Evolutionary conservation across 495 filamentous ascomycete species (phyloP), one percentile per base, ranked within the genome.

Genomic region (Xylaria grammica): DNA sequence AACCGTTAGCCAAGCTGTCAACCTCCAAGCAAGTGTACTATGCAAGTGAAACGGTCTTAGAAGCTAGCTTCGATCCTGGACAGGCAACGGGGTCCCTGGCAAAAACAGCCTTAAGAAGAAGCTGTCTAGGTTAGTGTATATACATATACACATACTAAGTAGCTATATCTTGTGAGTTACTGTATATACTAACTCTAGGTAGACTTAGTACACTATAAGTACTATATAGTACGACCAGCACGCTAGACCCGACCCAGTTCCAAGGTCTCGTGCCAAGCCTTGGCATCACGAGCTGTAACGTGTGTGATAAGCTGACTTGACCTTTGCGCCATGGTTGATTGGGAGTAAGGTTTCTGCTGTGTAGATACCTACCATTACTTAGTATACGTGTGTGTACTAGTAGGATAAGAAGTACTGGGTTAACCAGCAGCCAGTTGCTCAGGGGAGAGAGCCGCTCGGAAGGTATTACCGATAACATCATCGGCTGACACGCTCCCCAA

Each of bases 211-310:
- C 5, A 42, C 40, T 17, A 42, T 15, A 42, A n/a, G 7, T 36
- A 42, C 3, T 17, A 17, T 15, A 42, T 6, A 17, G 40, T 48
- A 48, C 26, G 42, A 46, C 42, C 48, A 29, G 36, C 17, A 44
- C 22, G 17, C 22, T 56, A 22, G 36, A 55, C 15, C 54, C 17
- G 32, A 9, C 36, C 20, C 22, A 20, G 36, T 22, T 32, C 36
- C n/a, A 58, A 46, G 38, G n/a, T 58, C 22, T 13, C 19, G 8
- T 59, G 56, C 56, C 56, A 59, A 59, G 56, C 1, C 56, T 48
- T 59, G 42, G 56, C 56, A 15, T 26, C 17, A 19, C 56, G 27
- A 59, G 56, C 56, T 59, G 38, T 30, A 36, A 59, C 56, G 36
- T 4, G 24, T 29, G 38, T 36, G 42, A 59, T 59, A 59, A 59